Base-by-base conservation (phyloP, 2,329 filamentous ascomycete genomes). In the Pseudogymnoascus sp. region DNA sequence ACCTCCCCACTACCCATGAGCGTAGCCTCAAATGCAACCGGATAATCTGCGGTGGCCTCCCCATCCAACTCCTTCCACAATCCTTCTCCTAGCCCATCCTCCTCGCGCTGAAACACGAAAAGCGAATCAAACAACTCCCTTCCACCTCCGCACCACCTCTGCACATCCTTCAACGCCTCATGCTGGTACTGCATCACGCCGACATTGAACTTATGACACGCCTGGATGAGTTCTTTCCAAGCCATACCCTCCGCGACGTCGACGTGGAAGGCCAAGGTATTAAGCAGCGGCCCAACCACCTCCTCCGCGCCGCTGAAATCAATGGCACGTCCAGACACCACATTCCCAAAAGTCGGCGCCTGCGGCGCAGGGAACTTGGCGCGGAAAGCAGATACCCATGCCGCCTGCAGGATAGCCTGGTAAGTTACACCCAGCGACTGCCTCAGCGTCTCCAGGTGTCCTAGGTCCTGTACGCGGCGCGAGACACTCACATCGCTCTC, bases 281-380 rank as follows among this genome's bases (percentile, higher is more conserved):
- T 97, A 79, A 97, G 96, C 18, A 97, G 75, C 0, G 93, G 92
- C 0, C 92, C 93, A 41, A 94, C 81, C 0, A 89, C 83, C 20
- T 78, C 70, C 54, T 92, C 87, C 1, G 86, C 81, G 1, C 78
- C 78, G 6, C 86, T 80, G 11, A 91, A 74, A 43, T 89, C 83
- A 4, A 95, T 82, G 0, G 85, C 83, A 63, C 92, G 82, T 0
- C 92, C 93, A 6, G 92, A 94, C 0, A 90, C 81, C 11, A 97
- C 81, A 18, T 95, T 76, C 0, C 93, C 93, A 12, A 92, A 77
- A 0, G 84, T 82, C 1, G 38, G 16, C 64, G 63, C 43, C 1
- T 82, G 74, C 6, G 78, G 73, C 14, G 74, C 70, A 2, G 74
- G 70, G 28, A 81, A 75, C 63, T 81, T 71, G 43, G 77, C 76